These are phyloP conservation scores for Cladosporium colombiae DNA, from an alignment of 2,329 filamentous ascomycete species.

Conservation along the genomic window DNA sequence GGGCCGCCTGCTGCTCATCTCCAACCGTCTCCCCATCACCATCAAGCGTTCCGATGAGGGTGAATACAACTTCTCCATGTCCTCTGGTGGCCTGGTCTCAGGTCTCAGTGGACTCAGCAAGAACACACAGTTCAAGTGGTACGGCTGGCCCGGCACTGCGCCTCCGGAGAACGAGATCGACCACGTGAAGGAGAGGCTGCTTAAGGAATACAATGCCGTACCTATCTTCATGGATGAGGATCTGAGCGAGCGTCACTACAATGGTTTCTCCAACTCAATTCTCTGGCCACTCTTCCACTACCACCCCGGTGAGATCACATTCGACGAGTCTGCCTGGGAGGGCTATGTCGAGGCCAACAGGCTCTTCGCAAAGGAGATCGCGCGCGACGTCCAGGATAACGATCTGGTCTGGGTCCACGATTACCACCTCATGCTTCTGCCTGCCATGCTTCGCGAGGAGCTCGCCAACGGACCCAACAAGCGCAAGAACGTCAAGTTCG, in stretches of 20 bases:
- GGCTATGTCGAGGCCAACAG: constrained; percentile 93
- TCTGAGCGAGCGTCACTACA: constrained; percentile 92
- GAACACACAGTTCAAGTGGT: constrained; percentile 95
- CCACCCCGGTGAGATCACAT: constrained; percentile 96
- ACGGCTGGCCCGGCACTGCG: constrained; percentile 94
- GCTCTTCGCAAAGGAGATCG: constrained; percentile 84
- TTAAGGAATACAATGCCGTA: constrained; percentile 84
- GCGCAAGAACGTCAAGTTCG: constrained; percentile 87
- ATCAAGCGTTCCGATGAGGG: constrained; percentile 93
- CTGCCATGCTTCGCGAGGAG: constrained; percentile 90
- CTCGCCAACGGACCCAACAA: constrained; percentile 66
- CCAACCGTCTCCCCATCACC: constrained; percentile 93
- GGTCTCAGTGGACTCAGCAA: constrained; percentile 90
- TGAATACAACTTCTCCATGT: constrained; percentile 93
- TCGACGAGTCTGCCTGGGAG: constrained; percentile 91
- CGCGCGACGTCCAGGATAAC: constrained; percentile 84
- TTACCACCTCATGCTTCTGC: constrained; percentile 96
- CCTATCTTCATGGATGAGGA: constrained; percentile 94
- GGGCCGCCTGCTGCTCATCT: constrained; percentile 75
- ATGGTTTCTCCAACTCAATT: constrained; percentile 97
- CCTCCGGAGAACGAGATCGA: constrained; percentile 80
- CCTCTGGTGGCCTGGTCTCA: constrained; percentile 91
- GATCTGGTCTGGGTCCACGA: constrained; percentile 98
- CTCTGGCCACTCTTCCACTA: constrained; percentile 99
- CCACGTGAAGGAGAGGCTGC: constrained; percentile 73